Percentiles rank a stretch among this genome's conserved stretches.
phyloP scores from a whole-genome alignment of 768 basidiomycete genomes.

The Auriscalpium orientale region DNA sequence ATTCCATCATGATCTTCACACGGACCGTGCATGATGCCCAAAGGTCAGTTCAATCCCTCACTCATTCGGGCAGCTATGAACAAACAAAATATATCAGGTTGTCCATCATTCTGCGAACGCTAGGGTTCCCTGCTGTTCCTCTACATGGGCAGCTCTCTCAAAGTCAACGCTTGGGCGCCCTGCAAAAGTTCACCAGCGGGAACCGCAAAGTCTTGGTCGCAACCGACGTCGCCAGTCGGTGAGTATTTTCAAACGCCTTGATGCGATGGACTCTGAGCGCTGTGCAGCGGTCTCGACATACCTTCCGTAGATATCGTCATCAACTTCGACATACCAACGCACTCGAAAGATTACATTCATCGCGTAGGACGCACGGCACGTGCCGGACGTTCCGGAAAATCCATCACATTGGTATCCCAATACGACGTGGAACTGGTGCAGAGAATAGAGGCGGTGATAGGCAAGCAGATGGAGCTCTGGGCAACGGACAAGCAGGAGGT shows the following conservation, averaged over 20 bases:
- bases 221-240: constrained; percentile 94
- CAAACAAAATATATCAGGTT: constrained; percentile 37
- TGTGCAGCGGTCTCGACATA: constrained; percentile 80
- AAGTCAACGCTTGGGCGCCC: constrained; percentile 84
- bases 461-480: constrained; percentile 88
- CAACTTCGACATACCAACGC: constrained; percentile 95
- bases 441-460: constrained; percentile 88
- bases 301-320: constrained; percentile 94
- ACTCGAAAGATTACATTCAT: constrained; percentile 99
- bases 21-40: constrained; percentile 92
- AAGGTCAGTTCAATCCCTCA: constrained; percentile 35
- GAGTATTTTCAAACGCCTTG: constrained; percentile 19
- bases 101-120: constrained; percentile 79
- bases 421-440: constrained; percentile 97
- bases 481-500: constrained; percentile 85
- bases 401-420: constrained; percentile 95
- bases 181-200: constrained; percentile 94
- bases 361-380: constrained; percentile 96
- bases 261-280: background rate
- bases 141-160: constrained; percentile 94
- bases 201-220: constrained; percentile 89
- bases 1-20: constrained; percentile 94
- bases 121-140: constrained; percentile 93
- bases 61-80: background rate
- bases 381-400: constrained; percentile 94